Evolutionary conservation across 371 early-diverging fungal genomes (phyloP), one percentile per base, ranked within the genome.

Genomic region (Lichtheimia ornata): DNA sequence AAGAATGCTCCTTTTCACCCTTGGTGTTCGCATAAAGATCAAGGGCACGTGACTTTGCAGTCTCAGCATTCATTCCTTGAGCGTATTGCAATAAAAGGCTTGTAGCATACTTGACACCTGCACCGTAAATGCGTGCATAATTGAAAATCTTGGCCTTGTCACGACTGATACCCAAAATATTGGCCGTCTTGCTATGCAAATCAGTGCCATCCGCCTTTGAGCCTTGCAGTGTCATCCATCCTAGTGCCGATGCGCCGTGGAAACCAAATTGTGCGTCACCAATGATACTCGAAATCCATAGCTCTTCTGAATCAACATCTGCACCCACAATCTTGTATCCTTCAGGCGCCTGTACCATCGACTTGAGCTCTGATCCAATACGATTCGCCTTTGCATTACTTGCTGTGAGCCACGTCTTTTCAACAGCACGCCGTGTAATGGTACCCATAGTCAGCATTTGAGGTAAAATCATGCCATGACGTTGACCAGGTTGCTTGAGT

Each of bases 181-280:
- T 70, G 1, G 96, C 99, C 0, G 99, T 95, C 56, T 87, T 89
- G 2, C 97, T 95, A 65, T 98, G 99, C 63, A 97, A 63, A 81
- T 98, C 99, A 0, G 97, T 96, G 2, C 91, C 92, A 17, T 86
- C 89, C 0, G 88, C 65, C 73, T 97, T 98, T 0, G 89, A 87
- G 0, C 99, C 99, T 74, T 97, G 96, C 54, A 98, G 69, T 3
- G 96, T 96, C 98, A 97, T 97, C 91, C 95, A 98, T 1, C 99
- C 97, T 15, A 98, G 72, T 0, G 98, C 95, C 0, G 97, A 93
- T 0, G 92, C 91, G 6, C 99, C 99, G 66, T 96, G 97, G 66
- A 90, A 85, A 12, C 92, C 85, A 69, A 98, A 94, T 76, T 97
- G 96, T 5, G 96, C 83, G 74, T 97, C 99, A 18, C 97, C 97